Percentiles rank a stretch among this genome's conserved stretches.
These are phyloP conservation scores for Boletus coccyginus DNA, from an alignment of 768 basidiomycete genomes.

Conservation along the genomic window DNA sequence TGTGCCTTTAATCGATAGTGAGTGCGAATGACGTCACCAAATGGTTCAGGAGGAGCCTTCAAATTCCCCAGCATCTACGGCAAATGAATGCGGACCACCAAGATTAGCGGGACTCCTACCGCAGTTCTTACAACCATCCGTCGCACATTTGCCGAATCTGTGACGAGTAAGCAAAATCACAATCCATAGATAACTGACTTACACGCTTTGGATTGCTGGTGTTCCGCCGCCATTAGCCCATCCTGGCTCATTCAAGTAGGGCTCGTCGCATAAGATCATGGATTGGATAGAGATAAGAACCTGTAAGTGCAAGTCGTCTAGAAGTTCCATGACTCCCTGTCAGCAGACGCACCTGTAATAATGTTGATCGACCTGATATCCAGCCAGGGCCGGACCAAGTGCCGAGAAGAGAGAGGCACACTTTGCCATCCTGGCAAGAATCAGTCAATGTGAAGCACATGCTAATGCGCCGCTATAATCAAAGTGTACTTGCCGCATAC, in stretches of 20 bases:
- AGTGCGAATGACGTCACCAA: conserved; percentile 81
- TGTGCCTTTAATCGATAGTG: conserved; percentile 87
- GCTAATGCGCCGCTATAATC: neutral
- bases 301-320: conserved; percentile 26
- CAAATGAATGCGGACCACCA: conserved; percentile 8
- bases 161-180: conserved; percentile 7
- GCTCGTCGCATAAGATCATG: conserved; percentile 92
- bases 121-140: conserved; percentile 91
- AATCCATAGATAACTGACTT: conserved; percentile 23
- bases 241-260: conserved; percentile 91
- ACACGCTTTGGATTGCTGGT: conserved; percentile 76
- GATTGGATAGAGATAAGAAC: conserved; percentile 94
- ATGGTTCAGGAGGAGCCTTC: conserved; percentile 80
- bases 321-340: neutral
- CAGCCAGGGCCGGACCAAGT: conserved; percentile 95
- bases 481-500: conserved; percentile 63
- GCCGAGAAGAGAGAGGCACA: conserved; percentile 86
- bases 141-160: conserved; percentile 90
- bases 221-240: conserved; percentile 76
- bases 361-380: conserved; percentile 85
- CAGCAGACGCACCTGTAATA: conserved; percentile 63
- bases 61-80: conserved; percentile 80
- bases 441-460: neutral
- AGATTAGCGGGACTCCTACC: conserved; percentile 38
- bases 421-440: conserved; percentile 81